Evolutionary conservation across 176 grass and related monocot genomes (phyloP).

Genomic region (Aegilops sharonensis): DNA sequence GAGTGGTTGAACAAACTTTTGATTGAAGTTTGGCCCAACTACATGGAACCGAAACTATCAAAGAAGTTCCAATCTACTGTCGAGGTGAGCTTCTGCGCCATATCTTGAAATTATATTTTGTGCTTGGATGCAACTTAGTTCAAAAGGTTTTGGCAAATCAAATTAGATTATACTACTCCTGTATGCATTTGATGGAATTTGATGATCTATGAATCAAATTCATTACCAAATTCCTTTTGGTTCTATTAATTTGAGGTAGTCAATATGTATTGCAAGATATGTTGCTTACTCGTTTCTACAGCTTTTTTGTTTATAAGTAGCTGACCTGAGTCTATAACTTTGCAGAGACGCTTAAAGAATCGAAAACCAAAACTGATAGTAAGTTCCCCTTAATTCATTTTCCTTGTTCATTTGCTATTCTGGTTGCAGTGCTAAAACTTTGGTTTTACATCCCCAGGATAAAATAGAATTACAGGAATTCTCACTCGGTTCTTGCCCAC

Average conservation of each 20-base stretch:
- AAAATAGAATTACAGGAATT: conserved; percentile 96
- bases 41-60: conserved; percentile 91
- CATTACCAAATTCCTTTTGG: neutral
- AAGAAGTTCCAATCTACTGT: conserved; percentile 71
- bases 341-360: conserved; percentile 82
- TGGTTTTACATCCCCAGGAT: conserved; percentile 54
- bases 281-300: neutral
- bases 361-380: conserved; percentile 84
- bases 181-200: neutral
- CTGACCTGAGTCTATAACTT: conserved; percentile 34
- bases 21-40: conserved; percentile 92
- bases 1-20: conserved; percentile 90
- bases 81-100: conserved; percentile 59
- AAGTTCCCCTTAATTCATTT: conserved; percentile 38
- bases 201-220: neutral
- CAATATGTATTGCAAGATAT: conserved; percentile 10
- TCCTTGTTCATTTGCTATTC: conserved; percentile 25
- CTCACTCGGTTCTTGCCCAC: conserved; percentile 76
- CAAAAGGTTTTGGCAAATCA: neutral
- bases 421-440: conserved; percentile 23
- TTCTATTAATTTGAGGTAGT: neutral
- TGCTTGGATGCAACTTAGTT: neutral
- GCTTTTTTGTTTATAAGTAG: neutral
- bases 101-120: conserved; percentile 13
- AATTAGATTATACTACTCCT: too few species aligned